Base-by-base conservation (phyloP, 2,329 filamentous ascomycete species). In the Colletotrichum coccodes region DNA sequence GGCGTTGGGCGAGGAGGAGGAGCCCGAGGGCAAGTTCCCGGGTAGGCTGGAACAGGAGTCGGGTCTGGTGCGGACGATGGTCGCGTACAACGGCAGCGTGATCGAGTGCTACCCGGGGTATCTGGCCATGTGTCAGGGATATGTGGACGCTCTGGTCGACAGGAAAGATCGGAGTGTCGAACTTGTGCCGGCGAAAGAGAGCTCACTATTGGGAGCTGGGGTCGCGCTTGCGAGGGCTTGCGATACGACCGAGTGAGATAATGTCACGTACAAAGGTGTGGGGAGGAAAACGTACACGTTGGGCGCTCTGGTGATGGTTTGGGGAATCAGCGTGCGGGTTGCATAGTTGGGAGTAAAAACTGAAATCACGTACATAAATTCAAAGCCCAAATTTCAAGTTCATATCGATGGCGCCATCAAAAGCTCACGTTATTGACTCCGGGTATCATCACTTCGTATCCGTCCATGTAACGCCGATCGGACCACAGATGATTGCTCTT, bases 71-170 rank as follows among this genome's bases (percentile, higher is more conserved):
- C 80, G 81, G 64, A 90, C 88, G 3, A 85, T 87, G 2, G 88
- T 95, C n/a, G 91, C 91, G 4, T 95, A 91, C 79, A 94, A 94
- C 75, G 93, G 93, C 50, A 92, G 90, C 32, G 92, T 95, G 57
- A 90, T 95, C 59, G 92, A 95, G 79, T 90, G 91, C 73, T 95
- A 95, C 75, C 92, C 93, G 0, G 82, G 83, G 8, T 95, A 94
- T 77, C 82, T 87, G 26, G 79, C 78, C 36, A 84, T 81, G 47
- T 91, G 90, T 74, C 92, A 95, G 77, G 76, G 76, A 6, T 89
- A 90, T 72, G 80, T 95, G 53, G 84, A 94, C 73, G 81, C 84
- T 44, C 81, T 95, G 9, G 85, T 89, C 73, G 49, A 49, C 7
- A 72, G 72, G 71, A 54, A 75, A 71, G 42, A 70, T 70, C n/a